Evolutionary conservation across 257 asterid species (phyloP).

Genomic region (Avicennia marina): DNA sequence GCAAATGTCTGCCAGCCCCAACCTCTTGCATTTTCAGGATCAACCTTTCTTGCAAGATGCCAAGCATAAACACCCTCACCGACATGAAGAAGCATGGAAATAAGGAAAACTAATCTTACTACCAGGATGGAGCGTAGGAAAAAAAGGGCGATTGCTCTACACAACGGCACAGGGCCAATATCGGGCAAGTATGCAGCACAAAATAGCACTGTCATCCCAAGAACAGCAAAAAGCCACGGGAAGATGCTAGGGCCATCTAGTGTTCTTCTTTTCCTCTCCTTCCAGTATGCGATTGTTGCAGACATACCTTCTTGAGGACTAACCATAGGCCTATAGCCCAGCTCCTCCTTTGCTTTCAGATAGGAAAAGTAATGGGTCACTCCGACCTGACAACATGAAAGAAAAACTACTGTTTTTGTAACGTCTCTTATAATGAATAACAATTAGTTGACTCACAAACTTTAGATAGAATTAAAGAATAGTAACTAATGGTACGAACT

Average conservation of each 20-base stretch:
- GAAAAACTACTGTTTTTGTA: background rate
- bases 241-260: constrained; percentile 74
- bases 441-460: too few species aligned
- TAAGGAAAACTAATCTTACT: constrained; percentile 31
- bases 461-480: too few species aligned
- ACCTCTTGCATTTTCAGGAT: constrained; percentile 75
- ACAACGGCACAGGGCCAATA: constrained; percentile 50
- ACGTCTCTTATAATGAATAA: too few species aligned
- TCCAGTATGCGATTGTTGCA: constrained; percentile 71
- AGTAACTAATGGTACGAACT: too few species aligned
- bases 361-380: constrained; percentile 89
- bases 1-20: constrained; percentile 93
- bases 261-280: constrained; percentile 58
- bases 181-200: constrained; percentile 80
- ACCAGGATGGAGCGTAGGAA: constrained; percentile 46
- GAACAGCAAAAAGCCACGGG: constrained; percentile 44
- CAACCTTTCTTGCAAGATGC: constrained; percentile 73
- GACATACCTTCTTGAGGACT: constrained; percentile 78
- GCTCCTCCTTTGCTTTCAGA: constrained; percentile 85
- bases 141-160: constrained; percentile 51
- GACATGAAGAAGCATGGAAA: constrained; percentile 43
- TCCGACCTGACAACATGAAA: constrained; percentile 56
- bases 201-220: constrained; percentile 57
- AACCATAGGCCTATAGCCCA: constrained; percentile 74
- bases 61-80: constrained; percentile 87